Evolutionary conservation across 2,329 filamentous ascomycete species (phyloP), one percentile per base, ranked within the genome.

Genomic region (Calonectria hongkongensis): DNA sequence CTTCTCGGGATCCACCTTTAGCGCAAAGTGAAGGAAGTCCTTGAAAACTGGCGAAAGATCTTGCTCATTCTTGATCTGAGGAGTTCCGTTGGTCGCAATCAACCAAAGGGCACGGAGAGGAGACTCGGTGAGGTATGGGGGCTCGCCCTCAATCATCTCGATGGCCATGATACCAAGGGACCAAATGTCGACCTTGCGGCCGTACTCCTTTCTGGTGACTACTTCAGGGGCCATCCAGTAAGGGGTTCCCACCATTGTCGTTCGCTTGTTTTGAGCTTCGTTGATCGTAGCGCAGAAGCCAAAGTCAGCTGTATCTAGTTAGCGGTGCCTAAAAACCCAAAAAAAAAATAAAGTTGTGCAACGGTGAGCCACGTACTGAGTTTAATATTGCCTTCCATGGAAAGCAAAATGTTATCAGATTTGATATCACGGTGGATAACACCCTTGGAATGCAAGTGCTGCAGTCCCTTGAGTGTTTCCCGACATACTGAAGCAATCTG

Each of bases 161-260:
- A 99, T 98, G 9, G 97, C 95, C 97, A 99, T 98, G 86, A 99
- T 99, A 72, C 97, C 97, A 54, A 99, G 88, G 72, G 95, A 98
- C 97, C 97, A 99, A 78, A 99, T 98, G 82, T 99, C 97, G 68
- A 99, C 96, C 85, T 98, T 99, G 75, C 96, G 94, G 77, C 97
- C 97, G 85, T 99, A 99, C 85, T 98, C 97, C 84, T 98, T 98
- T 50, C 96, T 90, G 8, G 95, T 98, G 33, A 99, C 97, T 27
- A 99, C 96, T 85, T 99, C 97, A 4, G 97, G 97, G 1, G 97
- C 97, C 97, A 99, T 99, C 97, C 97, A 99, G 85, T 99, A 99
- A 2, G 97, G 97, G 9, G 97, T 98, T 67, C 97, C 97, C 54
- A 99, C 97, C 97, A 98, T 99, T 16, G 97, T 99, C 5, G 96